A percentile compares a stretch with the other conserved stretches of the same genome.
These are phyloP conservation scores for Teunomyces aglyptinius DNA, from an alignment of 805 yeast genomes.

Conservation along the genomic window DNA sequence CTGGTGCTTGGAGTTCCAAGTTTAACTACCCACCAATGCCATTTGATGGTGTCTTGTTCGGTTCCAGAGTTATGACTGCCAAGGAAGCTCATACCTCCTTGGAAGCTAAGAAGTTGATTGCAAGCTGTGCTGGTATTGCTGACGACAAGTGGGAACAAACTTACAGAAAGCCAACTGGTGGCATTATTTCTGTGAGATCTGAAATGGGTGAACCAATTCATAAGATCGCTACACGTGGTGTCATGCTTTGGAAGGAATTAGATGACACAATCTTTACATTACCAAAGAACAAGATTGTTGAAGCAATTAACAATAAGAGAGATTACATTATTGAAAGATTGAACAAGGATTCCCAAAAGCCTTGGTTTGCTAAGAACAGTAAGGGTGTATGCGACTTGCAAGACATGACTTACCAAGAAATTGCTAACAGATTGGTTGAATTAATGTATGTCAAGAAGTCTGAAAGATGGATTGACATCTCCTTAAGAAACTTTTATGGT, in stretches of 20 bases:
- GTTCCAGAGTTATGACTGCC: slow-evolving; percentile 96
- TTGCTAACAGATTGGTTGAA: slow-evolving; percentile 82
- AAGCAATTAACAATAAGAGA: slow-evolving; percentile 77
- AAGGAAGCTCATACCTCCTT: slow-evolving; percentile 93
- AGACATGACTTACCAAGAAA: slow-evolving; percentile 94
- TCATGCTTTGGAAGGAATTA: slow-evolving; percentile 93
- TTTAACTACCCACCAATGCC: slow-evolving; percentile 98
- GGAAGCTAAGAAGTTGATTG: slow-evolving; percentile 91
- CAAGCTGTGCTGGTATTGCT: slow-evolving; percentile 83
- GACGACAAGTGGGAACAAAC: slow-evolving; percentile 92
- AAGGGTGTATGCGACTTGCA: slow-evolving; percentile 84
- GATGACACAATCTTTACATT: slow-evolving; percentile 89
- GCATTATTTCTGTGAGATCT: slow-evolving; percentile 91
- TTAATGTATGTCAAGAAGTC: slow-evolving; percentile 81
- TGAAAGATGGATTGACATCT: slow-evolving; percentile 80
- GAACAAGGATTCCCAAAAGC: slow-evolving; percentile 95
- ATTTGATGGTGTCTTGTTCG: slow-evolving; percentile 93
- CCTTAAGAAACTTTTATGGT: slow-evolving; percentile 85
- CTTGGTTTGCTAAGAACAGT: slow-evolving; percentile 88
- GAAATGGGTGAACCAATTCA: slow-evolving; percentile 99
- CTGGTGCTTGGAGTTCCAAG: slow-evolving; percentile 92
- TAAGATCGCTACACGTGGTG: slow-evolving; percentile 98
- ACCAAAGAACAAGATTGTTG: slow-evolving; percentile 85
- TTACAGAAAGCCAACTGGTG: slow-evolving; percentile 94
- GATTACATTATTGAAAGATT: slow-evolving; percentile 81